phyloP scores from a whole-genome alignment of 108 stramenopile species.

The Craspedostauros australis region DNA sequence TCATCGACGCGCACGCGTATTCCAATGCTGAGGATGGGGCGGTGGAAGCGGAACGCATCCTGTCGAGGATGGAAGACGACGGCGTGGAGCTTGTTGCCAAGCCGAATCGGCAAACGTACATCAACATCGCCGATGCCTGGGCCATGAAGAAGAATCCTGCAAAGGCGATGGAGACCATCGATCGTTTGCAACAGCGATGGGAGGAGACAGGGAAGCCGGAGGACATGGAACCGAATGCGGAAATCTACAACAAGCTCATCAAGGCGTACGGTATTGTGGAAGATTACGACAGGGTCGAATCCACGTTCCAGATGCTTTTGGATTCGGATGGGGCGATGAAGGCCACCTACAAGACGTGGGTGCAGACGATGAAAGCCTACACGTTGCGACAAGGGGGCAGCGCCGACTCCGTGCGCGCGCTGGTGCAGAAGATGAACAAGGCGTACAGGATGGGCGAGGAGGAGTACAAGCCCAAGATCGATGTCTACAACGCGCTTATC shows the following conservation, averaged over 20 bases:
- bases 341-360: conserved; percentile 36
- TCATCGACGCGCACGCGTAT: conserved; percentile 32
- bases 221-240: conserved; percentile 1
- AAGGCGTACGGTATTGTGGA: conserved; percentile 25
- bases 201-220: conserved; percentile 7
- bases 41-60: conserved; percentile 19
- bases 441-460: conserved; percentile 18
- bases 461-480: conserved; percentile 21
- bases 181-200: conserved; percentile 13
- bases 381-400: background rate
- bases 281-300: conserved; percentile 18
- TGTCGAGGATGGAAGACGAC: conserved; percentile 24
- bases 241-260: conserved; percentile 34
- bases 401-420: conserved; percentile 5
- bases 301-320: conserved; percentile 17
- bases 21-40: conserved; percentile 14
- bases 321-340: background rate
- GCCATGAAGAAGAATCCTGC: conserved; percentile 24
- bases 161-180: conserved; percentile 19
- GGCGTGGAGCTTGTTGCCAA: conserved; percentile 8
- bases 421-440: conserved; percentile 28
- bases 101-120: conserved; percentile 29
- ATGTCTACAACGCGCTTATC: conserved; percentile 35
- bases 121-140: conserved; percentile 44
- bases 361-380: conserved; percentile 36